Base-by-base conservation (phyloP, 306 rosid species). In the Mimosa pudica region DNA sequence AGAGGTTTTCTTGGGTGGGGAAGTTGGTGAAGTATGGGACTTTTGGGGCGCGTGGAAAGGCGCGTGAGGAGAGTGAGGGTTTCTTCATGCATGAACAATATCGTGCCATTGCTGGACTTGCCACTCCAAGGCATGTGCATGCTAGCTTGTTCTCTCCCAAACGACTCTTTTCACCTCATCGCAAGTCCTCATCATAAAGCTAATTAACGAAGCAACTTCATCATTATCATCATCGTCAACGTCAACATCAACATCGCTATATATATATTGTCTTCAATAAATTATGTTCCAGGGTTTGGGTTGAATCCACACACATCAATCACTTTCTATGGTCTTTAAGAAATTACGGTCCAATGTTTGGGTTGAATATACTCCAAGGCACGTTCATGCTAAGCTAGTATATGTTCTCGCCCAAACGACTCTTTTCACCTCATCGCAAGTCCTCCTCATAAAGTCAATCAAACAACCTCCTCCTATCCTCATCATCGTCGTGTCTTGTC, bases 141-240 rank as follows among this genome's bases (percentile, higher is more conserved):
- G 36, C 82, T 89, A 94, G 95, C 1, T 89, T 77, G 89, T 79
- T 94, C 78, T 90, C 97, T 0, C 93, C 98, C 5, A 93, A 89
- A 2, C 92, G 91, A 14, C 84, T 92, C 76, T 91, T 91, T 90
- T 91, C 98, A 0, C 92, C 98, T 3, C 30, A 24, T 24, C 92
- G 88, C 0, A 84, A 60, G 44, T 88, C 83, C 51, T 86, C 82
- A 14, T 46, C 49, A 46, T 46, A 10, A 3, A 24, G 55, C 13
- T 14, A 13, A 24, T 24, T 24, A 24, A 24, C 1, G 0, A 24
- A 14, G 55, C n/a, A 49, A 2, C 11, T 6, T 13, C n/a, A 13
- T 49, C 58, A 14, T 13, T 5, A 38, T 38, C 63, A 57, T 24
- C 30, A 24, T 24, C 30, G 30, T 24, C 30, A 24, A 24, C 30